phyloP scores from a whole-genome alignment of 2,329 filamentous ascomycete genomes.

The Coniochaeta sp. region DNA sequence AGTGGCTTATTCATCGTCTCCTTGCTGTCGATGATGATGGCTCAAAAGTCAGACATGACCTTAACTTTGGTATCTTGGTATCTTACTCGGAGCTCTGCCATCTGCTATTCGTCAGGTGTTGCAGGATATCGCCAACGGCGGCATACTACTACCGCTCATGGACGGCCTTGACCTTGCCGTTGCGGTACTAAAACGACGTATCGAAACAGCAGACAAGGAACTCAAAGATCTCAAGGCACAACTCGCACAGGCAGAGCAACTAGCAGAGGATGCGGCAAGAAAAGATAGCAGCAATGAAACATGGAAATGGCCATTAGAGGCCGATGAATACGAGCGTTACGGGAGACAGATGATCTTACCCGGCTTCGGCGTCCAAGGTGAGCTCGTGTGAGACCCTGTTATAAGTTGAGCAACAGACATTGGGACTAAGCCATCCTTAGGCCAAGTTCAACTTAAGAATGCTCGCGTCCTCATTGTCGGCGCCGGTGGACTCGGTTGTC shows the following conservation, averaged over 20 bases:
- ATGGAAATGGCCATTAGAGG: constrained; percentile 59
- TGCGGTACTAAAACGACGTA: constrained; percentile 31
- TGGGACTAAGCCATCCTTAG: constrained; percentile 30
- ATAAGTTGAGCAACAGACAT: neutral
- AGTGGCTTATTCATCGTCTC: neutral
- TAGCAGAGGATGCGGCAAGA: neutral
- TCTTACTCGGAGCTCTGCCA: too few species aligned
- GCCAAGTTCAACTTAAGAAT: constrained; percentile 66
- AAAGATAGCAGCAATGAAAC: neutral
- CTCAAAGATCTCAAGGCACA: constrained; percentile 36
- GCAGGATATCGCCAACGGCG: neutral
- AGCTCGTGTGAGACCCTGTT: neutral
- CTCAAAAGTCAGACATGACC: too few species aligned
- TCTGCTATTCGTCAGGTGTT: neutral
- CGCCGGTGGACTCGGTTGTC: constrained; percentile 83
- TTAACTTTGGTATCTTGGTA: too few species aligned
- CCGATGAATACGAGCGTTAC: constrained; percentile 78
- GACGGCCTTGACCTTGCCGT: constrained; percentile 19
- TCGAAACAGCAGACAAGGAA: constrained; percentile 39
- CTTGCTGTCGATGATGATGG: neutral
- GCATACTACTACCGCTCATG: constrained; percentile 25
- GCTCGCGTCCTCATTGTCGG: constrained; percentile 76
- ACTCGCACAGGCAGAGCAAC: constrained; percentile 31
- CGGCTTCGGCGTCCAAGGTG: constrained; percentile 68
- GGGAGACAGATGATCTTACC: constrained; percentile 87